phyloP scores from a whole-genome alignment of 768 basidiomycete species.

The Tricholoma matsutake region DNA sequence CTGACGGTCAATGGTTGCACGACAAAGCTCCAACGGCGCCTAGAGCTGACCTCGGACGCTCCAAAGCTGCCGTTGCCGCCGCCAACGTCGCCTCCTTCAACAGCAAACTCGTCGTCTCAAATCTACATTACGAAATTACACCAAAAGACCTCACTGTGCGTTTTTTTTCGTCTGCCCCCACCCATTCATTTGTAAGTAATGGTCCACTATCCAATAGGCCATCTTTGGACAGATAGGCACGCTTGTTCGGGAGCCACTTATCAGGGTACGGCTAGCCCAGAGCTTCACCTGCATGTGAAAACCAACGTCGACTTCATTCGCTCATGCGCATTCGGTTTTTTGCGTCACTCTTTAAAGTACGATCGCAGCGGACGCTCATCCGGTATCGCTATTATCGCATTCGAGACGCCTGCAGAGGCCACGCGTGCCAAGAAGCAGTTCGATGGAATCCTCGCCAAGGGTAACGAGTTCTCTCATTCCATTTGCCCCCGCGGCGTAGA shows the following conservation, averaged over 20 bases:
- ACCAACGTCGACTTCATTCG: conserved; percentile 46
- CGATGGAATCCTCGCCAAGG: conserved; percentile 85
- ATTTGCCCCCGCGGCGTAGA: background rate
- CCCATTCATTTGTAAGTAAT: background rate
- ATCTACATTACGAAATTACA: conserved; percentile 89
- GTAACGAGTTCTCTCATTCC: conserved; percentile 36
- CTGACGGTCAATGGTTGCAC: conserved; percentile 72
- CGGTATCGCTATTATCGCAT: conserved; percentile 77
- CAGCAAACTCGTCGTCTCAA: conserved; percentile 71
- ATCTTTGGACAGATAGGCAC: conserved; percentile 93
- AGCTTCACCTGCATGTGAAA: conserved; percentile 55
- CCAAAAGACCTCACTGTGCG: conserved; percentile 85
- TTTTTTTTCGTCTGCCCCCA: conserved; percentile 4
- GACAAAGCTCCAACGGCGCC: conserved; percentile 62
- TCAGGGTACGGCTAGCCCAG: conserved; percentile 87
- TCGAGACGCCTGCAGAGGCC: conserved; percentile 77
- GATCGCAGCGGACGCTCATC: conserved; percentile 93
- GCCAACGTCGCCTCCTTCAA: conserved; percentile 38
- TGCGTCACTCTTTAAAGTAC: conserved; percentile 60
- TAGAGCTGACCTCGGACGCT: conserved; percentile 23
- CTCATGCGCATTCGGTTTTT: conserved; percentile 34
- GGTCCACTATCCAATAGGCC: conserved; percentile 42
- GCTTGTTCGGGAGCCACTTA: conserved; percentile 87
- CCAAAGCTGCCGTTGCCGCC: conserved; percentile 21
- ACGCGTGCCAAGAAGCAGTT: conserved; percentile 80